phyloP scores from a whole-genome alignment of 1,284 basidiomycete species.

The Macrocystidia cucumis region DNA sequence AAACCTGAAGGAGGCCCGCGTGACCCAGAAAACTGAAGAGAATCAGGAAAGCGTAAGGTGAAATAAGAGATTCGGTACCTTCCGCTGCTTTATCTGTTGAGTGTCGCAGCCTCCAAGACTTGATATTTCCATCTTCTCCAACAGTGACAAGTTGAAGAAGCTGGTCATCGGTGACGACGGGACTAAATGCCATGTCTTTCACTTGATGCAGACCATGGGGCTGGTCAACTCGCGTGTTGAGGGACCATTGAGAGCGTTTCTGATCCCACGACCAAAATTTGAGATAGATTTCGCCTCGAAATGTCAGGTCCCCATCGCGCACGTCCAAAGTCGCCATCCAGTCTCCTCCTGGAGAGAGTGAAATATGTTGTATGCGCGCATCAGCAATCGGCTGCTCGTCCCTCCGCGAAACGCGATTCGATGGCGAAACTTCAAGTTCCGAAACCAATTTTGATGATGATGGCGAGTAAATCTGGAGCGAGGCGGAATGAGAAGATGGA shows the following conservation, averaged over 20 bases:
- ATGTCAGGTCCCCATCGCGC: slow-evolving; percentile 59
- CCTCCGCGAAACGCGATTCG: slow-evolving; percentile 83
- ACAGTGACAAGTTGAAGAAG: slow-evolving; percentile 47
- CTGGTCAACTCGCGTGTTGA: slow-evolving; percentile 85
- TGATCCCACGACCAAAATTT: slow-evolving; percentile 89
- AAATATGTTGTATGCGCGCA: slow-evolving; percentile 67
- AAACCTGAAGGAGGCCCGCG: slow-evolving; percentile 64
- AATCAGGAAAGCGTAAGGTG: slow-evolving; percentile 8
- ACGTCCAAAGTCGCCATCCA: slow-evolving; percentile 95
- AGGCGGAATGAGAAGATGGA: slow-evolving; percentile 91
- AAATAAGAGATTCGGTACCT: too few species aligned
- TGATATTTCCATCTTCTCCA: slow-evolving; percentile 63
- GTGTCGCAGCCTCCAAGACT: slow-evolving; percentile 60
- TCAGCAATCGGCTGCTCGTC: slow-evolving; percentile 79
- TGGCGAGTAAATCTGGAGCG: slow-evolving; percentile 87
- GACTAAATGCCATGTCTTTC: slow-evolving; percentile 66
- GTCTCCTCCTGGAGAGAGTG: slow-evolving; percentile 60
- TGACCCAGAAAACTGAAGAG: slow-evolving; percentile 67
- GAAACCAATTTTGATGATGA: slow-evolving; percentile 64
- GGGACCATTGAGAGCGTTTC: slow-evolving; percentile 54
- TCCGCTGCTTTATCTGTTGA: slow-evolving; percentile 27
- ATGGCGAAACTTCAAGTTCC: slow-evolving; percentile 91
- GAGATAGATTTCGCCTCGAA: slow-evolving; percentile 68
- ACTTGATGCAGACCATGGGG: slow-evolving; percentile 74
- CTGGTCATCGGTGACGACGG: slow-evolving; percentile 22